phyloP scores from a whole-genome alignment of 495 filamentous ascomycete genomes.

The Opeltia flavorubescens region DNA sequence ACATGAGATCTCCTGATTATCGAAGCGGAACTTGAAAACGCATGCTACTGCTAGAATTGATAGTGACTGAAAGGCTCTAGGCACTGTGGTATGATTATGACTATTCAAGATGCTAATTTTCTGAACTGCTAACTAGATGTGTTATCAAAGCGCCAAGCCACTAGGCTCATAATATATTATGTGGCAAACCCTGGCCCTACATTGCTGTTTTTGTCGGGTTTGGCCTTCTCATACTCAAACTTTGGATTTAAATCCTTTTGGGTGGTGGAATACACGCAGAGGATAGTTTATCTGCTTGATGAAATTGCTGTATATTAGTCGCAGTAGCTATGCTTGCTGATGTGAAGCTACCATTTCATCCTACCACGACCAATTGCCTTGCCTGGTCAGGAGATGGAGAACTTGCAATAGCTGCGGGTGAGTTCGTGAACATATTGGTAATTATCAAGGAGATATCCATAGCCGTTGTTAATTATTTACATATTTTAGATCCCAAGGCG shows the following conservation, averaged over 20 bases:
- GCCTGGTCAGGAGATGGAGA: conserved; percentile 51
- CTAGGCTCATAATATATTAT: too few species aligned
- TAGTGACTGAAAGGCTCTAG: background rate
- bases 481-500: conserved; percentile 1
- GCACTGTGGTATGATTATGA: too few species aligned
- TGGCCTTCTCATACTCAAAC: background rate
- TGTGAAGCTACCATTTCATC: conserved; percentile 25
- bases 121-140: too few species aligned
- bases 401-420: conserved; percentile 43
- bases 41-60: background rate
- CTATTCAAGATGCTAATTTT: too few species aligned
- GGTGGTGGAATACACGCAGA: too few species aligned
- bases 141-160: too few species aligned
- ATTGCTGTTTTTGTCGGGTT: too few species aligned
- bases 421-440: conserved; percentile 43
- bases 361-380: conserved; percentile 30
- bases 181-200: too few species aligned
- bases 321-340: conserved; percentile 8
- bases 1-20: too few species aligned
- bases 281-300: too few species aligned
- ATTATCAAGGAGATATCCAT: conserved; percentile 1
- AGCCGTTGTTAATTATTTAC: conserved; percentile 14
- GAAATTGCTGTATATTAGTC: background rate
- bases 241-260: too few species aligned
- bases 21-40: too few species aligned